A percentile compares a stretch with the other conserved stretches of the same genome.
Conservation (phyloP, 805 yeast species). For the Teunomyces stri region DNA sequence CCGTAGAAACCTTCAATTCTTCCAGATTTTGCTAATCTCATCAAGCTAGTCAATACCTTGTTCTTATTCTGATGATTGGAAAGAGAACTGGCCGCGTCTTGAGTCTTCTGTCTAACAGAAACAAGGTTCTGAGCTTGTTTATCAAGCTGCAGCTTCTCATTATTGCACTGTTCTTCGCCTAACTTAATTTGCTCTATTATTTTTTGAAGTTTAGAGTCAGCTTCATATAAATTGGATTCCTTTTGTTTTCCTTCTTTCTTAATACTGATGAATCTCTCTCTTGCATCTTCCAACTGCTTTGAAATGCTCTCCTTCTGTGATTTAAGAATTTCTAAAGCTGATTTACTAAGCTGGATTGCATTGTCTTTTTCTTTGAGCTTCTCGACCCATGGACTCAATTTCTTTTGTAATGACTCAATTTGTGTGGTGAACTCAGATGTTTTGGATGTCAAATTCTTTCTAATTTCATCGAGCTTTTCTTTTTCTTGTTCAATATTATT, state of each 20-base stretch:
- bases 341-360: slow-evolving; percentile 60
- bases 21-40: slow-evolving; percentile 72
- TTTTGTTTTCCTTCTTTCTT: slow-evolving; percentile 49
- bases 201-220: slow-evolving; percentile 48
- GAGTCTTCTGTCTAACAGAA: slow-evolving; percentile 56
- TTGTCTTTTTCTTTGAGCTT: slow-evolving; percentile 62
- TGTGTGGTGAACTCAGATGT: slow-evolving; percentile 66
- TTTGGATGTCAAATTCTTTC: slow-evolving; percentile 65
- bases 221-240: slow-evolving; percentile 44
- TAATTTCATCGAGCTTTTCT: slow-evolving; percentile 56
- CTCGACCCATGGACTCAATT: slow-evolving; percentile 81
- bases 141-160: slow-evolving; percentile 49
- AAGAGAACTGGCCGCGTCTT: slow-evolving; percentile 63
- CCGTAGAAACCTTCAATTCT: slow-evolving; percentile 86
- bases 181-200: slow-evolving; percentile 51
- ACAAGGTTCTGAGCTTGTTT: slow-evolving; percentile 53
- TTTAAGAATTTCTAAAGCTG: slow-evolving; percentile 59
- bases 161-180: slow-evolving; percentile 56
- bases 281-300: slow-evolving; percentile 44
- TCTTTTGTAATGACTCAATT: slow-evolving; percentile 59
- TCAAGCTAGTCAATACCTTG: slow-evolving; percentile 67
- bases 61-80: slow-evolving; percentile 63
- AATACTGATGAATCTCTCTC: slow-evolving; percentile 44
- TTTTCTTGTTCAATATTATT: slow-evolving; percentile 52
- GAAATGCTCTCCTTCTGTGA: slow-evolving; percentile 44